Conservation (phyloP, 257 asterid species). For the Pogostemon cablin region DNA sequence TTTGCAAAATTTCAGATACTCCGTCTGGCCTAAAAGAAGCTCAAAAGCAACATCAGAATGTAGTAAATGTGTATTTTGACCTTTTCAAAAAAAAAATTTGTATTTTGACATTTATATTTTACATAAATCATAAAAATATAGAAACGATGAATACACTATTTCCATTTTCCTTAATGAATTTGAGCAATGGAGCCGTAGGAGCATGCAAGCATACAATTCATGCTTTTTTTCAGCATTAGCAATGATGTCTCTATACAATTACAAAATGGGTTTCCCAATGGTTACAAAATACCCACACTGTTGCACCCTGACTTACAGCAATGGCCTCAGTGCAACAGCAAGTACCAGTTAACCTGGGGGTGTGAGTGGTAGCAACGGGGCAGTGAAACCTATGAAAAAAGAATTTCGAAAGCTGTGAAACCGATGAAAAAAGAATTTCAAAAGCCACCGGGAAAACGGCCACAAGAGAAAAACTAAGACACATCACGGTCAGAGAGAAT, state of each 20-base stretch:
- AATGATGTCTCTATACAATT: neutral
- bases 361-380: neutral
- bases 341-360: neutral
- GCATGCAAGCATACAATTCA: neutral
- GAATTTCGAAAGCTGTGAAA: neutral
- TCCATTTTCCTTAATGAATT: neutral
- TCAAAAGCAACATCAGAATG: too few species aligned
- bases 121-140: too few species aligned
- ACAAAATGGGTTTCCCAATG: neutral
- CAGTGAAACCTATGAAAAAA: neutral
- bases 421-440: neutral
- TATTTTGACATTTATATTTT: too few species aligned
- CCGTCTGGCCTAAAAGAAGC: too few species aligned
- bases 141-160: too few species aligned
- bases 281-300: neutral
- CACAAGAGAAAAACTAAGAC: neutral
- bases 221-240: neutral
- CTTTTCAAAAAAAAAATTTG: too few species aligned
- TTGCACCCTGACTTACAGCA: neutral
- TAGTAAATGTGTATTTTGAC: too few species aligned
- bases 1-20: too few species aligned
- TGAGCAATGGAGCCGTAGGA: neutral
- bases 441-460: constrained; percentile 25
- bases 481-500: constrained; percentile 10
- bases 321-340: neutral